These are phyloP conservation scores for Exutisphaerella laricina DNA, from an alignment of 2,329 filamentous ascomycete genomes.

Conservation along the genomic window DNA sequence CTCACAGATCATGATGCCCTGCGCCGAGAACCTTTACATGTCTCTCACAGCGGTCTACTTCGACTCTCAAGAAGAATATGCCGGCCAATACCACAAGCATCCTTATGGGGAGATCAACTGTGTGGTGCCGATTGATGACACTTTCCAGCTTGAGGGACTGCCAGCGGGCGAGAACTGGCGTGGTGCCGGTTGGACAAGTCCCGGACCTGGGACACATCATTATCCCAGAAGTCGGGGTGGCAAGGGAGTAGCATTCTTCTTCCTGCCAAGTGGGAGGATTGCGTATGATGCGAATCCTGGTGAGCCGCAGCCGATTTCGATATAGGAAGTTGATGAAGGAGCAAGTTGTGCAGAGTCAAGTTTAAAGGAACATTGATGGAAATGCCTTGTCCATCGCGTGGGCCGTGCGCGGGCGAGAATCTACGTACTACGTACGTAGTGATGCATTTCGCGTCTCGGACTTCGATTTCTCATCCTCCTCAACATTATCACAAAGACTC, in stretches of 20 bases:
- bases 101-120: slow-evolving; percentile 33
- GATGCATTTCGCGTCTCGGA: too few relatives aligned
- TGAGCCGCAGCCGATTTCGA: slow-evolving; percentile 27
- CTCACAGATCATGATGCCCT: slow-evolving; percentile 43
- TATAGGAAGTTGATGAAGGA: too few relatives aligned
- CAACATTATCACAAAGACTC: too few relatives aligned
- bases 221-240: slow-evolving; percentile 51
- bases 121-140: slow-evolving; percentile 40
- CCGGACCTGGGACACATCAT: slow-evolving; percentile 52
- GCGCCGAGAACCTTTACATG: slow-evolving; percentile 46
- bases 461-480: too few relatives aligned
- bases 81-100: slow-evolving; percentile 45
- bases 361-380: too few relatives aligned
- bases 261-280: slow-evolving; percentile 52
- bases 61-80: slow-evolving; percentile 46
- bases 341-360: too few relatives aligned
- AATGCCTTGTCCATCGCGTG: too few relatives aligned
- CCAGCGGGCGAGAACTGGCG: slow-evolving; percentile 45
- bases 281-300: slow-evolving; percentile 44
- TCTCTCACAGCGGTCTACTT: slow-evolving; percentile 56
- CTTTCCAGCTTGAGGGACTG: slow-evolving; percentile 51
- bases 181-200: slow-evolving; percentile 52
- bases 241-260: slow-evolving; percentile 50
- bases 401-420: too few relatives aligned
- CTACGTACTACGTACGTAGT: too few relatives aligned